A percentile compares a stretch with the other conserved stretches of the same genome.
Evolutionary conservation across 768 basidiomycete species (phyloP).

Genomic region (Lentinula sp.): DNA sequence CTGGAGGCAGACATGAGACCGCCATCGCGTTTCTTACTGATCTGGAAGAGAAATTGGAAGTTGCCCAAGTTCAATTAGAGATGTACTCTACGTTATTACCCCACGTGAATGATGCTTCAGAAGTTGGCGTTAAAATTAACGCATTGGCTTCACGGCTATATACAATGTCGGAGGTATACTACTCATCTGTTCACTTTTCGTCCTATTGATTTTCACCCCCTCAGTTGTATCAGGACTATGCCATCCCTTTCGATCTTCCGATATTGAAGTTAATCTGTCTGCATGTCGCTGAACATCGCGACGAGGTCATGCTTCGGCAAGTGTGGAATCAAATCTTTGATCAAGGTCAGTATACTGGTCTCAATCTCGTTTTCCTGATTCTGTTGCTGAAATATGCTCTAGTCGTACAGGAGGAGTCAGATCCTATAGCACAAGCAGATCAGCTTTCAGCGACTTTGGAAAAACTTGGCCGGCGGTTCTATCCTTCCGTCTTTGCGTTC

Average conservation of each 20-base stretch:
- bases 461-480: conserved; percentile 78
- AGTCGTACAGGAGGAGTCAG: conserved; percentile 55
- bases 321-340: conserved; percentile 90
- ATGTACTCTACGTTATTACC: conserved; percentile 65
- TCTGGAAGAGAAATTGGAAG: conserved; percentile 94
- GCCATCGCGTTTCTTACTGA: conserved; percentile 95
- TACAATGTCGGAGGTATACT: conserved; percentile 74
- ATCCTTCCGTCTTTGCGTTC: conserved; percentile 87
- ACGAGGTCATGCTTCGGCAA: conserved; percentile 71
- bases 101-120: conserved; percentile 54
- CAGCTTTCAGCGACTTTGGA: conserved; percentile 58
- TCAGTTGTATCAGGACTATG: conserved; percentile 86
- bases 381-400: not conserved
- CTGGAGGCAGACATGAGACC: conserved; percentile 72
- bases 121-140: conserved; percentile 58
- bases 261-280: conserved; percentile 84
- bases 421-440: conserved; percentile 51
- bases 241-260: conserved; percentile 79
- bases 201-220: not conserved
- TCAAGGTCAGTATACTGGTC: conserved; percentile 45
- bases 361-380: not conserved
- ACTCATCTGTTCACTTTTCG: not conserved
- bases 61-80: conserved; percentile 95
- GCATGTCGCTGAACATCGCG: conserved; percentile 89
- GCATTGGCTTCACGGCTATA: conserved; percentile 56